A percentile compares a stretch with the other conserved stretches of the same genome.
Evolutionary conservation across 805 yeast genomes (phyloP).

Genomic region (Suhomyces sp.): DNA sequence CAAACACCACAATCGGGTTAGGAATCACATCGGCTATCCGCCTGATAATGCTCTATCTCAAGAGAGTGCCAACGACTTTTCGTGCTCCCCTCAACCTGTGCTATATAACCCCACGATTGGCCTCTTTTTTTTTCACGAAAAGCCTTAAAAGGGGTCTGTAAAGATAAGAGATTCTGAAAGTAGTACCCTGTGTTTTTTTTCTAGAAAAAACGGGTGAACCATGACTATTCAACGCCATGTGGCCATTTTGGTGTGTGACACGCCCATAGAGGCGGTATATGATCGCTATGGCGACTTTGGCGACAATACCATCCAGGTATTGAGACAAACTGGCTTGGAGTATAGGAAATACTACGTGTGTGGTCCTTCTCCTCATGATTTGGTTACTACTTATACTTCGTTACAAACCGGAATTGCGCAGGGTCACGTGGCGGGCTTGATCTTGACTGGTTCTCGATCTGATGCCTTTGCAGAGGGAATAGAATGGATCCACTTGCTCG

Average conservation of each 20-base stretch:
- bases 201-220: no score
- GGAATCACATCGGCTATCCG: no score
- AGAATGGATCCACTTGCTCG: conserved; percentile 43
- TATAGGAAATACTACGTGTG: not conserved
- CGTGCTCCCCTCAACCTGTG: no score
- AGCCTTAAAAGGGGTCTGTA: no score
- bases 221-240: conserved; percentile 23
- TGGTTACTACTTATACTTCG: not conserved
- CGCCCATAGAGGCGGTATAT: conserved; percentile 28
- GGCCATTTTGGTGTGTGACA: conserved; percentile 43
- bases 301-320: conserved; percentile 29
- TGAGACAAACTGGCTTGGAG: not conserved
- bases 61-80: no score
- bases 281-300: conserved; percentile 53
- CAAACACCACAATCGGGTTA: no score
- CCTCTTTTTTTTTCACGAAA: no score
- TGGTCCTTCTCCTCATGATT: conserved; percentile 6
- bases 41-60: no score
- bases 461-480: conserved; percentile 44
- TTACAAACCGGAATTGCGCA: conserved; percentile 22
- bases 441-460: conserved; percentile 52
- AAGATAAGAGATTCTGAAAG: no score
- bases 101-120: no score
- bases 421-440: conserved; percentile 37
- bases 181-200: no score